Base-by-base conservation (phyloP, 495 filamentous ascomycete genomes). In the Penicillium manginii region DNA sequence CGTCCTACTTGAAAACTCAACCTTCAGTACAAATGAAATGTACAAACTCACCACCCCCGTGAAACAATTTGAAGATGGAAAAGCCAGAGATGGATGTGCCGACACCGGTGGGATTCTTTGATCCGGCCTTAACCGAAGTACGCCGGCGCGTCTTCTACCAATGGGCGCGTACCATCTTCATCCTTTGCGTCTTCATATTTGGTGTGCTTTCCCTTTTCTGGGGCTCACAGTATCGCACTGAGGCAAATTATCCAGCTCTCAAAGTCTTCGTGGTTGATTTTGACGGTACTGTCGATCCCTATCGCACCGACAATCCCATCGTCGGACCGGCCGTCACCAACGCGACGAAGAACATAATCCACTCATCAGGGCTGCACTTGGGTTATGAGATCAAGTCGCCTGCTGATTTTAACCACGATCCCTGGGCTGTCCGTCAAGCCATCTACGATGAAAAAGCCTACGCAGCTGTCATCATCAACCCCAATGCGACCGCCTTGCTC, bases 191-290 rank as follows among this genome's bases (percentile, higher is more conserved):
- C 37, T 84, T 84, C 62, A 80, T 88, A 51, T 67, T 88, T 14
- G 64, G 29, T 15, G 77, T 87, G 23, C 64, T 89, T 4, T 83
- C 83, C 2, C 50, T 88, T 1, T 88, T 83, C 73, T 89, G 87
- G 86, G 85, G 74, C 1, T 80, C 80, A 4, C 75, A 87, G 22
- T 85, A 72, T 63, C 60, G 71, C 37, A 76, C 81, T 21, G 74
- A 84, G 45, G 47, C 74, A 21, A 85, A 83, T 18, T 62, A 79
- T 19, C 69, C 70, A 1, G 63, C 66, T 0, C 72, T 89, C 14
- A 75, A 70, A 3, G 76, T 89, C n/a, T 83, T 75, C 65, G 81
- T 90, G 0, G 86, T 89, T 47, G 85, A 89, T 63, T 88, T 88
- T 58, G 87, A 89, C 61, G 80, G 78, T 11, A 72, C 81, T 55